Percentiles rank a stretch among this genome's conserved stretches.
phyloP scores from a whole-genome alignment of 257 asterid genomes.

The Striga asiatica region DNA sequence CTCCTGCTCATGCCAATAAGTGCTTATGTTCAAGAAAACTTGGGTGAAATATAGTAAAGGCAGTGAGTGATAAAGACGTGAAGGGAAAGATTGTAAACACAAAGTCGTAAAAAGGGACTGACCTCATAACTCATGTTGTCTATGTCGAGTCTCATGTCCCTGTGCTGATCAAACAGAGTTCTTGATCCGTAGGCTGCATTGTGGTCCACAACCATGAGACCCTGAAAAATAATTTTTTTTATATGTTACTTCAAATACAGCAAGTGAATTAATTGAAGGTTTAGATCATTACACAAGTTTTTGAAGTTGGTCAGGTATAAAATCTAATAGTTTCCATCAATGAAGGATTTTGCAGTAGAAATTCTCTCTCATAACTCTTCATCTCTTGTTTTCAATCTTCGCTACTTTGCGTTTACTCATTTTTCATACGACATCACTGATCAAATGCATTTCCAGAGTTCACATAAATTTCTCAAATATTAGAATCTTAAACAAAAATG shows the following conservation, averaged over 20 bases:
- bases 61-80: neutral
- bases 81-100: neutral
- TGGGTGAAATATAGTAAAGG: neutral
- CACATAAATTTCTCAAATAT: neutral
- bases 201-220: constrained; percentile 24
- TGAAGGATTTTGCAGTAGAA: no score
- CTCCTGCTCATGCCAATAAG: constrained; percentile 30
- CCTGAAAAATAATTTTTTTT: constrained; percentile 35
- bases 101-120: neutral
- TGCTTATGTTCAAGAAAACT: constrained; percentile 8
- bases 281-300: no score
- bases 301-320: no score
- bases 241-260: no score
- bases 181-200: constrained; percentile 35
- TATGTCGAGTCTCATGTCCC: constrained; percentile 56
- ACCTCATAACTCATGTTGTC: constrained; percentile 73
- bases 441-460: neutral
- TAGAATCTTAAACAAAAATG: neutral
- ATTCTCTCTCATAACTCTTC: no score
- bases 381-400: constrained; percentile 1
- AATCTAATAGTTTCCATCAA: no score
- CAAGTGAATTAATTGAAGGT: no score
- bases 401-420: neutral
- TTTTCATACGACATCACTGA: neutral
- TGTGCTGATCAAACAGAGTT: constrained; percentile 41